phyloP scores from a whole-genome alignment of 2,329 filamentous ascomycete species.

The Fusarium virguliforme region DNA sequence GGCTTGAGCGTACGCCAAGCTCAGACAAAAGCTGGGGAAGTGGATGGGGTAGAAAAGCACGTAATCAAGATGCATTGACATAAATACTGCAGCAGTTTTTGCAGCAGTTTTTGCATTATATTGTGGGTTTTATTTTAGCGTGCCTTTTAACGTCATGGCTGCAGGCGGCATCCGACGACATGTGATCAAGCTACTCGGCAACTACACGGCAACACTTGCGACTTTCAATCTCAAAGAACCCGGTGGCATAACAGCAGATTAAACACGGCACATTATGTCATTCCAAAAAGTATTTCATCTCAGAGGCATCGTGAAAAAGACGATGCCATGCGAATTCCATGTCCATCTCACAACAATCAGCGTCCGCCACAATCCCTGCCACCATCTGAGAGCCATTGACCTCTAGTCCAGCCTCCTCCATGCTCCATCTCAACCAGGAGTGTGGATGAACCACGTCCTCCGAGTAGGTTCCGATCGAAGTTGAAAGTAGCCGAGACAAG shows the following conservation, averaged over 20 bases:
- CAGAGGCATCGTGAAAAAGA: neutral
- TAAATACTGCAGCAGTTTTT: neutral
- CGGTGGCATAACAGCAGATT: neutral
- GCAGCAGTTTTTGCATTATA: neutral
- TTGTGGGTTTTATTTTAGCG: neutral
- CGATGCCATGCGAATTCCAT: conserved; percentile 17
- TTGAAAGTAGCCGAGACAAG: neutral
- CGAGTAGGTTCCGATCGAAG: neutral
- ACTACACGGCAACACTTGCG: neutral
- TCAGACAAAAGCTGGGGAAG: conserved; percentile 19
- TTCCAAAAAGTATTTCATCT: conserved; percentile 16
- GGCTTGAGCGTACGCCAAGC: conserved; percentile 11
- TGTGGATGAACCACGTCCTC: neutral
- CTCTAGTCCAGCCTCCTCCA: neutral
- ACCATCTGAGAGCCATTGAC: conserved; percentile 1
- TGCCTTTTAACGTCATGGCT: neutral
- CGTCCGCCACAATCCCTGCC: conserved; percentile 10
- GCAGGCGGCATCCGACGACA: conserved; percentile 30
- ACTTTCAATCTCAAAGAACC: neutral
- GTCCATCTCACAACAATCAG: conserved; percentile 19
- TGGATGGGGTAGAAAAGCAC: neutral
- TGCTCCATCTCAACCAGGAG: conserved; percentile 10
- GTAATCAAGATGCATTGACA: conserved; percentile 3
- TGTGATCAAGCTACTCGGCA: conserved; percentile 18
- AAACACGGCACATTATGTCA: conserved; percentile 1